These are phyloP conservation scores for Bacidia rubella DNA, from an alignment of 495 filamentous ascomycete genomes.

Conservation along the genomic window DNA sequence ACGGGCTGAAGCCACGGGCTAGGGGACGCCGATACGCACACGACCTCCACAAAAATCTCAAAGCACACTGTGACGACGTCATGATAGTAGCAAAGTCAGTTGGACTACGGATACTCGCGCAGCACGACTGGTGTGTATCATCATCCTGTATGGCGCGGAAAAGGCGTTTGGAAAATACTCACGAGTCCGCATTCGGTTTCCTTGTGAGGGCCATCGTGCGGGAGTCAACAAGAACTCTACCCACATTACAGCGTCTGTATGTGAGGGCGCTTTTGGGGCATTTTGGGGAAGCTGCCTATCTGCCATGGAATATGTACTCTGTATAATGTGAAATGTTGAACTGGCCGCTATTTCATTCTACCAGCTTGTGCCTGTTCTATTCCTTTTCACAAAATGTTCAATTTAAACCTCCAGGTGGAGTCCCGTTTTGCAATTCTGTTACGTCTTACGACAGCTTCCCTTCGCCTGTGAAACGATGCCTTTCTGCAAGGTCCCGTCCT, in stretches of 20 bases:
- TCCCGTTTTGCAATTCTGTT: neutral
- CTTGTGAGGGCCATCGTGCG: neutral
- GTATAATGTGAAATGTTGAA: constrained; percentile 4
- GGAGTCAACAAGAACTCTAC: neutral
- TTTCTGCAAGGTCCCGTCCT: neutral
- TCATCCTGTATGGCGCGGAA: neutral
- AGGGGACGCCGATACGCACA: too few species aligned
- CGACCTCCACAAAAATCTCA: neutral
- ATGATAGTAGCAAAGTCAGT: neutral
- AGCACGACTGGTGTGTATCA: neutral
- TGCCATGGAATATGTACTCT: neutral
- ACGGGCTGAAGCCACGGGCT: too few species aligned
- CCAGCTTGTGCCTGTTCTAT: neutral
- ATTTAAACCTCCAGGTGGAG: neutral
- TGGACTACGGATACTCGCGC: neutral
- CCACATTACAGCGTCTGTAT: neutral
- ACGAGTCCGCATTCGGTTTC: neutral
- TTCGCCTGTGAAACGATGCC: neutral
- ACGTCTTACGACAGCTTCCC: neutral
- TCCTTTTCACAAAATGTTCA: neutral
- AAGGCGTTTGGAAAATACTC: neutral
- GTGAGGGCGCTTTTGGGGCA: neutral
- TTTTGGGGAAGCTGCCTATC: neutral
- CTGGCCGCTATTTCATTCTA: neutral
- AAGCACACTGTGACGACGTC: neutral